Evolutionary conservation across 371 early-diverging fungal genomes (phyloP).

Genomic region (Haplosporangium sp.): DNA sequence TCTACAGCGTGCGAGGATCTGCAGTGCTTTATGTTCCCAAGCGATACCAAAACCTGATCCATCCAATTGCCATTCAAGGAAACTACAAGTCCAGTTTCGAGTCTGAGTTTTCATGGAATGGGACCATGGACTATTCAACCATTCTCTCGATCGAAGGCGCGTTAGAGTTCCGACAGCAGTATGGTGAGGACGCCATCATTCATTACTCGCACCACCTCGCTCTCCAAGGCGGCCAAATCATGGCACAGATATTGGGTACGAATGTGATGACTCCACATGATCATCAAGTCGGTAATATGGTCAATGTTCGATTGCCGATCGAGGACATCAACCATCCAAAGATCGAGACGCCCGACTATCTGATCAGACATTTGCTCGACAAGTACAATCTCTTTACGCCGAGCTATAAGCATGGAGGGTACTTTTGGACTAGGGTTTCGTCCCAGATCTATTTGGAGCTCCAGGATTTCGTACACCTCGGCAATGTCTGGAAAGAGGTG

Average conservation of each 20-base stretch:
- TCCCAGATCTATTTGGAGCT: slow-evolving; percentile 72
- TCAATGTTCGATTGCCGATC: slow-evolving; percentile 69
- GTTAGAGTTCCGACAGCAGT: slow-evolving; percentile 60
- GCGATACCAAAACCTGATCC: slow-evolving; percentile 62
- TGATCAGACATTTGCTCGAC: slow-evolving; percentile 56
- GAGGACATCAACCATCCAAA: slow-evolving; percentile 34
- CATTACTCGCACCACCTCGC: slow-evolving; percentile 67
- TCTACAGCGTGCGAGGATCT: slow-evolving; percentile 69
- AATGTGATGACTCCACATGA: slow-evolving; percentile 65
- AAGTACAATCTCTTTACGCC: slow-evolving; percentile 59
- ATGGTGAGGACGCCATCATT: slow-evolving; percentile 69
- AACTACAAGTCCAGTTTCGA: slow-evolving; percentile 50
- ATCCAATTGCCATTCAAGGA: slow-evolving; percentile 63
- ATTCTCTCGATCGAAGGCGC: slow-evolving; percentile 63
- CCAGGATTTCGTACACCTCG: slow-evolving; percentile 62
- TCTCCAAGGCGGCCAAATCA: slow-evolving; percentile 64
- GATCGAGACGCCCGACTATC: slow-evolving; percentile 27
- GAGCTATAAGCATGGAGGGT: slow-evolving; percentile 59
- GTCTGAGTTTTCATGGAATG: slow-evolving; percentile 61
- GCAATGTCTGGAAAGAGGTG: slow-evolving; percentile 57
- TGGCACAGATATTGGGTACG: slow-evolving; percentile 71
- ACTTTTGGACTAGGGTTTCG: slow-evolving; percentile 65
- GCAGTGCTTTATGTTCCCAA: slow-evolving; percentile 69
- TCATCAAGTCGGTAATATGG: slow-evolving; percentile 61
- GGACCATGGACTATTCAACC: slow-evolving; percentile 61